Conservation (phyloP, 768 basidiomycete species). For the Lactarius pseudohatsudake region DNA sequence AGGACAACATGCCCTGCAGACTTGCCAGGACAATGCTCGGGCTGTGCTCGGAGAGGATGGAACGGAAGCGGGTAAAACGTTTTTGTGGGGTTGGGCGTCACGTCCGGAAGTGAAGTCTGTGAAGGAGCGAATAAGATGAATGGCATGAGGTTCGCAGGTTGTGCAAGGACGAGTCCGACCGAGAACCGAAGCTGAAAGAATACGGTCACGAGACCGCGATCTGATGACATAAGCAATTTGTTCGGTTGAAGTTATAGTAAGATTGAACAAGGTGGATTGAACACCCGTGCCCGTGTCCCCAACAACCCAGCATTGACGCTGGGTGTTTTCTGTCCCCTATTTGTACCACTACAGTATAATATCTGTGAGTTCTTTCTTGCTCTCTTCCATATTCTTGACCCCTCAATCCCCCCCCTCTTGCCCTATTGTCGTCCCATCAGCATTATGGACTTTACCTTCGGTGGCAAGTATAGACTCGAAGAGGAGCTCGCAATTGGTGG, state of each 20-base stretch:
- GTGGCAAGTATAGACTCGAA: slow-evolving; percentile 75
- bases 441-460: slow-evolving; percentile 50
- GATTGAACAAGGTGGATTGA: neutral
- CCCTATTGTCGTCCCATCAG: neutral
- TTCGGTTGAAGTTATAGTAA: neutral
- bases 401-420: neutral
- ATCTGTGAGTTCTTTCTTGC: neutral
- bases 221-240: slow-evolving; percentile 22
- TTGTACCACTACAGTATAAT: slow-evolving; percentile 9
- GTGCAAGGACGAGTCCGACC: neutral
- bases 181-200: neutral
- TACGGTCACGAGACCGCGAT: slow-evolving; percentile 26
- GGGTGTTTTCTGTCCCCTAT: slow-evolving; percentile 16
- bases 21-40: neutral
- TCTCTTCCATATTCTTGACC: neutral
- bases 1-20: slow-evolving; percentile 15
- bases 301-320: slow-evolving; percentile 1
- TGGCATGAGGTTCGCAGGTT: slow-evolving; percentile 8
- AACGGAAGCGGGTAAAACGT: slow-evolving; percentile 16
- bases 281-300: neutral
- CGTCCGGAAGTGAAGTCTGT: neutral
- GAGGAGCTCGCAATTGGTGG: slow-evolving; percentile 81
- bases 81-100: neutral
- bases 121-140: neutral
- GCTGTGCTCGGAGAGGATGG: slow-evolving; percentile 25